These are phyloP conservation scores for Cicer arietinum DNA, from an alignment of 306 rosid species.

Conservation along the genomic window DNA sequence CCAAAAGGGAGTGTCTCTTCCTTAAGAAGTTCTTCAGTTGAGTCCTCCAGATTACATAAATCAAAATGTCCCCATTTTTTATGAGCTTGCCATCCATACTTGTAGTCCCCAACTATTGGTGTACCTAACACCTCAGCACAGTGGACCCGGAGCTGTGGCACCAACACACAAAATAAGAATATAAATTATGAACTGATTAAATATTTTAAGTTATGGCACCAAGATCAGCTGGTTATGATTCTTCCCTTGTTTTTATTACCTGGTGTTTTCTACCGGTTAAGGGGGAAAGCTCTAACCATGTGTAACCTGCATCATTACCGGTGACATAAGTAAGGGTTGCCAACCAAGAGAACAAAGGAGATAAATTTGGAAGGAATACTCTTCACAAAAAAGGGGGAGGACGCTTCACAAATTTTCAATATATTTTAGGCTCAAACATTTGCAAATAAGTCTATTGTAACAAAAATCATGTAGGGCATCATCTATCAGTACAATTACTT, in stretches of 20 bases:
- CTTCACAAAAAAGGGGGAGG: slow-evolving; percentile 12
- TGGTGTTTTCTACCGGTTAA: slow-evolving; percentile 97
- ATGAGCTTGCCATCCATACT: slow-evolving; percentile 91
- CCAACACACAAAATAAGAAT: slow-evolving; percentile 38
- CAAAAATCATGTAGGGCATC: background rate
- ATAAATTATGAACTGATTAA: slow-evolving; percentile 10
- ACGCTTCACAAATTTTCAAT: background rate
- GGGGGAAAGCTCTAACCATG: slow-evolving; percentile 93
- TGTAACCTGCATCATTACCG: slow-evolving; percentile 64
- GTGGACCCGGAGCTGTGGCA: slow-evolving; percentile 86
- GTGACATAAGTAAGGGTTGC: slow-evolving; percentile 36
- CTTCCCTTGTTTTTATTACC: slow-evolving; percentile 51
- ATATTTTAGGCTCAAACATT: slow-evolving; percentile 24
- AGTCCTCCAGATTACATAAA: slow-evolving; percentile 47
- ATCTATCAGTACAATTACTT: slow-evolving; percentile 1
- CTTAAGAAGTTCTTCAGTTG: slow-evolving; percentile 49
- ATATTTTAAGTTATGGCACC: slow-evolving; percentile 17
- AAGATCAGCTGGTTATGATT: slow-evolving; percentile 26
- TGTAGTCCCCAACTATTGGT: slow-evolving; percentile 94
- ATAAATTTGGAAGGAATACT: slow-evolving; percentile 24
- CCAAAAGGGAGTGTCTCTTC: slow-evolving; percentile 73
- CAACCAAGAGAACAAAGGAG: background rate
- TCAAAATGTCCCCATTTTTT: slow-evolving; percentile 63
- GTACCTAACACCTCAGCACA: slow-evolving; percentile 94
- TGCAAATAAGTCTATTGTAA: background rate